Conservation (phyloP, 225 moss, liverwort and hornwort genomes). For the Bryoerythrophyllum caledonicum region DNA sequence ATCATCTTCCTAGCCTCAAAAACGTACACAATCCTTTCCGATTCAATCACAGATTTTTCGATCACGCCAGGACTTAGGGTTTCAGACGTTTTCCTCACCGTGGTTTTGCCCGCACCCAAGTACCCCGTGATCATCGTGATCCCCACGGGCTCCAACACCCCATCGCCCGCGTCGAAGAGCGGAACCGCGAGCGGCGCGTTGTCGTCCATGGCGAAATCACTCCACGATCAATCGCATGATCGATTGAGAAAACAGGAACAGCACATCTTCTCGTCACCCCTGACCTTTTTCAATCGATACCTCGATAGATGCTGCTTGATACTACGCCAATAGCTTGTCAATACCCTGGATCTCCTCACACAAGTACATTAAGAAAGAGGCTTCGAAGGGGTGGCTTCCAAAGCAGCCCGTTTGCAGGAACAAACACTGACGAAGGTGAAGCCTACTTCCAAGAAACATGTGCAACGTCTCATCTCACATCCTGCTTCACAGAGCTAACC, state of each 20-base stretch:
- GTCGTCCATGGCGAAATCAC: constrained; percentile 28
- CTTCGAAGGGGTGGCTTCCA: too few species aligned
- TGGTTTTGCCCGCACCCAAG: constrained; percentile 80
- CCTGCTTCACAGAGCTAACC: too few species aligned
- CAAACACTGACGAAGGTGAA: too few species aligned
- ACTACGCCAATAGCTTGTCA: too few species aligned
- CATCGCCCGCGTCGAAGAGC: constrained; percentile 10
- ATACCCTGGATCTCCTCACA: too few species aligned
- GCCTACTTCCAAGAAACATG: too few species aligned
- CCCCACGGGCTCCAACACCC: constrained; percentile 38
- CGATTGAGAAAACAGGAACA: not conserved
- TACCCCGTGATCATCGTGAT: constrained; percentile 87
- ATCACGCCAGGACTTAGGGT: not conserved
- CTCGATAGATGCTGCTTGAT: too few species aligned
- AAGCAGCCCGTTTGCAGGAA: too few species aligned
- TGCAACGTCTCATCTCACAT: too few species aligned
- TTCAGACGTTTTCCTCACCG: constrained; percentile 35
- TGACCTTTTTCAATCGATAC: too few species aligned
- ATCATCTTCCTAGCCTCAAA: not conserved
- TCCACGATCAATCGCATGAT: not conserved
- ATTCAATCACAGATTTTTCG: not conserved
- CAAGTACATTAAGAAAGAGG: too few species aligned
- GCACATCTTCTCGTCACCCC: too few species aligned
- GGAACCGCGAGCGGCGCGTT: constrained; percentile 47
- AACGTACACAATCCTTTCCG: not conserved